phyloP scores from a whole-genome alignment of 1,139 yeast genomes.

The Candida glucosophila region DNA sequence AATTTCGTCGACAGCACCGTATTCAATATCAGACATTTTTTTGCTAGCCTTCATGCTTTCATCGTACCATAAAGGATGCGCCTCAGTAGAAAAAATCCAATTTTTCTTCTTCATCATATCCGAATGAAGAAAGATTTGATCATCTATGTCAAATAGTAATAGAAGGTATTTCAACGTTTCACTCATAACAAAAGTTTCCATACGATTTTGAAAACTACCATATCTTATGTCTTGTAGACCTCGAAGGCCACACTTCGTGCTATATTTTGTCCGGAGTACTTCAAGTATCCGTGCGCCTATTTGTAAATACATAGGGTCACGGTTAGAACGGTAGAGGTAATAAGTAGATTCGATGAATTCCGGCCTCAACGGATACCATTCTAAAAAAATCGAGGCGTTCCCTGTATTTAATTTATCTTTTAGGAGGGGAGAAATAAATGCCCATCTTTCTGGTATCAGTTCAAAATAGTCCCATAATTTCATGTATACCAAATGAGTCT shows the following conservation, averaged over 20 bases:
- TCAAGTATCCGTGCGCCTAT: conserved; percentile 60
- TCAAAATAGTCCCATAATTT: conserved; percentile 78
- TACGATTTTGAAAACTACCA: conserved; percentile 61
- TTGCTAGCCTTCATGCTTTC: too few species aligned
- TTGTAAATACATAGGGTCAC: conserved; percentile 74
- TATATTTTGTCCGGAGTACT: conserved; percentile 44
- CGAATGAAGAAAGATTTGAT: conserved; percentile 40
- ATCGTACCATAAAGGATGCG: conserved; percentile 76
- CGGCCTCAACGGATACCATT: conserved; percentile 91
- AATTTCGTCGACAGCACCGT: too few species aligned
- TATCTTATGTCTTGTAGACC: conserved; percentile 67
- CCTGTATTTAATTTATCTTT: too few species aligned
- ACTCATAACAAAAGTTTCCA: conserved; percentile 87
- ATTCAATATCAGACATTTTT: too few species aligned
- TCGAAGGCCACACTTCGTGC: conserved; percentile 70
- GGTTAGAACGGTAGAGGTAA: conserved; percentile 73
- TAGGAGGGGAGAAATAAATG: conserved; percentile 16
- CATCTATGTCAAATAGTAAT: conserved; percentile 61
- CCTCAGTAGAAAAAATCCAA: conserved; percentile 84
- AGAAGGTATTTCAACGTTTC: conserved; percentile 84
- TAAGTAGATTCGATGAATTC: conserved; percentile 88
- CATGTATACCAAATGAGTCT: conserved; percentile 54
- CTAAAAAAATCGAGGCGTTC: conserved; percentile 45
- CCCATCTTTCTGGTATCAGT: conserved; percentile 87
- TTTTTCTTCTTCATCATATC: conserved; percentile 34